Percentiles rank a stretch among this genome's conserved stretches.
Evolutionary conservation across 2,329 filamentous ascomycete species (phyloP).

Genomic region (Dactylellina parvicollis): DNA sequence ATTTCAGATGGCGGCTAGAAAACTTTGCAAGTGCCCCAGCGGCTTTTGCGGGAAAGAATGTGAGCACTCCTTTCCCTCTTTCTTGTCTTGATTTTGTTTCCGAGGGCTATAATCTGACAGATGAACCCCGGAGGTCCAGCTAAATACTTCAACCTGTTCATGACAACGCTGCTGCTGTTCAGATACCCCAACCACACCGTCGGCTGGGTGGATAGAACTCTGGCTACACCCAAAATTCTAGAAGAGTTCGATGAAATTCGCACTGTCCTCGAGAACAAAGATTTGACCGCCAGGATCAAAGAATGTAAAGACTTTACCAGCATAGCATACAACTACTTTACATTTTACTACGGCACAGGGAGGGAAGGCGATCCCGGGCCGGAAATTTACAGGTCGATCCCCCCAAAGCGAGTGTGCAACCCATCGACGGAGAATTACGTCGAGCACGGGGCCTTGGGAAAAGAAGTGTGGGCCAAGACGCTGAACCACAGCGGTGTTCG

Average conservation of each 20-base stretch:
- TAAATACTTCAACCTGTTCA: neutral
- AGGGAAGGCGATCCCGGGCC: constrained; percentile 5
- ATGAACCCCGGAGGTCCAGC: neutral
- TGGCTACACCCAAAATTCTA: neutral
- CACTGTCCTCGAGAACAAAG: neutral
- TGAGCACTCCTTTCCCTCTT: too few species aligned
- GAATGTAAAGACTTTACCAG: constrained; percentile 1
- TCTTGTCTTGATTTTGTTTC: neutral
- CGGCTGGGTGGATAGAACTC: neutral
- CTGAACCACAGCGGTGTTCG: constrained; percentile 9
- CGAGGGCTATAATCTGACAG: neutral
- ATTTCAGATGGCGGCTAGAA: neutral
- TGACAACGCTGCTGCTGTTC: constrained; percentile 6
- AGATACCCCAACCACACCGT: constrained; percentile 3
- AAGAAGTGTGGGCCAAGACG: neutral
- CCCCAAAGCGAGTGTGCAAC: constrained; percentile 5
- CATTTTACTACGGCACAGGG: neutral
- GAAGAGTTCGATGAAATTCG: neutral
- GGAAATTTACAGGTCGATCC: constrained; percentile 7
- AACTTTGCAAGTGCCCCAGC: neutral
- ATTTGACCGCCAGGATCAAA: neutral
- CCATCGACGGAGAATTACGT: constrained; percentile 1
- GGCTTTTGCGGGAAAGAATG: neutral
- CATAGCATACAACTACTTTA: constrained; percentile 27
- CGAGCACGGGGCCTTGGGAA: neutral